phyloP scores from a whole-genome alignment of 2,329 filamentous ascomycete genomes.

The Colletotrichum sp. region DNA sequence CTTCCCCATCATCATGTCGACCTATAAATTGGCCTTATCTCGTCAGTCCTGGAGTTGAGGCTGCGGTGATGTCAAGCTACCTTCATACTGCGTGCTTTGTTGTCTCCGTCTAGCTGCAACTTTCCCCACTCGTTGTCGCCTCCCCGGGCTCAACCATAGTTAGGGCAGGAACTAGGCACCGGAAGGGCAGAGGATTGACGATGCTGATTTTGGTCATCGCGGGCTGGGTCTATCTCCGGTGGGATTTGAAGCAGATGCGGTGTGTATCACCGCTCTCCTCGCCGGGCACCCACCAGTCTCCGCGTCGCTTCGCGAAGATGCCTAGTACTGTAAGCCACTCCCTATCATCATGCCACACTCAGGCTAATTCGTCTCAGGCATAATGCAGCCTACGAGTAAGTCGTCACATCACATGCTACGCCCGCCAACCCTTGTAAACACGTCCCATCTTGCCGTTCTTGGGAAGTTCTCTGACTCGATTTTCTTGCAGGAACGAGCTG shows the following conservation, averaged over 20 bases:
- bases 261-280: background rate
- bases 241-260: background rate
- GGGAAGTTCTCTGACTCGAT: background rate
- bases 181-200: background rate
- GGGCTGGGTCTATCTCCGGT: background rate
- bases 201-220: background rate
- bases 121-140: background rate
- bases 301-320: background rate
- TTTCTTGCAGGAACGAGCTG: background rate
- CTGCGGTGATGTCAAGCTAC: background rate
- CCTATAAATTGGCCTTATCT: background rate
- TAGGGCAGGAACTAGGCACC: background rate
- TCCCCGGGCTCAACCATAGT: background rate
- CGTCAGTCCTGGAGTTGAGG: background rate
- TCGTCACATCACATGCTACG: accelerated
- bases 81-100: background rate
- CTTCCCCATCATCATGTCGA: background rate
- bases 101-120: background rate
- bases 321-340: background rate
- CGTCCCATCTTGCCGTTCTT: background rate
- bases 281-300: background rate
- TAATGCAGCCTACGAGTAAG: background rate
- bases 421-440: background rate
- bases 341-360: background rate
- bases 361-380: background rate